Conservation (phyloP, 495 filamentous ascomycete genomes). For the Lentithecium fluviatile region DNA sequence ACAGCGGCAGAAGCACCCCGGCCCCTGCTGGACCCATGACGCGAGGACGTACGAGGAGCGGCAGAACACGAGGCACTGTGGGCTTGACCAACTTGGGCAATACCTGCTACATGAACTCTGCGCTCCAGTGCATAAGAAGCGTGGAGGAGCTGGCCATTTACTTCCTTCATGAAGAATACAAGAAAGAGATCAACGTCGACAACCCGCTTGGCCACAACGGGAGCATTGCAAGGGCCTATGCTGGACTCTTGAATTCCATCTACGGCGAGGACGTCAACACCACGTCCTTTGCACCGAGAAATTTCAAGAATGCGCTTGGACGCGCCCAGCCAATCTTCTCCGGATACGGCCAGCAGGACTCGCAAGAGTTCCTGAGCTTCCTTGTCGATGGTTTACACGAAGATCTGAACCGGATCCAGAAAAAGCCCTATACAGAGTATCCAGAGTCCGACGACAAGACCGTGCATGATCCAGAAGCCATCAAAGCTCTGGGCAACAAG, state of each 20-base stretch:
- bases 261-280: slow-evolving; percentile 61
- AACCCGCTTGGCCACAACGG: slow-evolving; percentile 85
- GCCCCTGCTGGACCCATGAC: slow-evolving; percentile 55
- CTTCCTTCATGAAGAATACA: slow-evolving; percentile 73
- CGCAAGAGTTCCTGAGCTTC: slow-evolving; percentile 96
- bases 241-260: slow-evolving; percentile 67
- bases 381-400: slow-evolving; percentile 92
- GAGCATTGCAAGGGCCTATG: slow-evolving; percentile 78
- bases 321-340: slow-evolving; percentile 79
- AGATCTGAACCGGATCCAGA: slow-evolving; percentile 86
- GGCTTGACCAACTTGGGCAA: slow-evolving; percentile 91
- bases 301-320: slow-evolving; percentile 80
- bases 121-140: slow-evolving; percentile 86
- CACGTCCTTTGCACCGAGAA: slow-evolving; percentile 63
- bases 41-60: slow-evolving; percentile 64
- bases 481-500: slow-evolving; percentile 77
- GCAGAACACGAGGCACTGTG: slow-evolving; percentile 67
- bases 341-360: slow-evolving; percentile 94
- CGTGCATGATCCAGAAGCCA: slow-evolving; percentile 73
- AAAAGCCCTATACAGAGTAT: slow-evolving; percentile 97
- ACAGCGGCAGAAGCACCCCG: slow-evolving; percentile 66
- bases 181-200: slow-evolving; percentile 72
- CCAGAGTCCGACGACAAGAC: slow-evolving; percentile 97
- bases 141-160: slow-evolving; percentile 90
- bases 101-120: slow-evolving; percentile 99